Conservation (phyloP, 2,329 filamentous ascomycete genomes). For the Claviceps maximensis region DNA sequence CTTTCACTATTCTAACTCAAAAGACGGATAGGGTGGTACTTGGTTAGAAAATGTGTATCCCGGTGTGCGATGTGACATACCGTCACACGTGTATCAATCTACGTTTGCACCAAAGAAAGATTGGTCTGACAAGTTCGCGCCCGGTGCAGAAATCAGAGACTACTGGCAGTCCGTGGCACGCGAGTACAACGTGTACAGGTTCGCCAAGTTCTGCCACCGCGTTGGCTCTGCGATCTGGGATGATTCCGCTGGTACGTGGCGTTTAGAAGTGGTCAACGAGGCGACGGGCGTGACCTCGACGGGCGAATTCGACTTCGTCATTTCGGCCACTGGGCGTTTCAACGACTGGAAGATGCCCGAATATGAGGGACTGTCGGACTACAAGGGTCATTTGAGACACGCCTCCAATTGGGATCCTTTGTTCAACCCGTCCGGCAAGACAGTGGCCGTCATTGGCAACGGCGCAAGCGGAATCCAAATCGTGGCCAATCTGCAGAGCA, state of each 20-base stretch:
- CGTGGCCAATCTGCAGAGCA: conserved; percentile 37
- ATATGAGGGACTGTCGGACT: conserved; percentile 43
- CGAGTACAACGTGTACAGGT: conserved; percentile 51
- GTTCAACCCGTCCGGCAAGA: conserved; percentile 35
- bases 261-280: conserved; percentile 25
- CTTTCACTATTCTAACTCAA: background rate
- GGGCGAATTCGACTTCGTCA: conserved; percentile 44
- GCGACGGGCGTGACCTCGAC: conserved; percentile 20
- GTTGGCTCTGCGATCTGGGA: conserved; percentile 46
- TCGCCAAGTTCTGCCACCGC: conserved; percentile 39
- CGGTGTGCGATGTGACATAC: conserved; percentile 55
- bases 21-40: conserved; percentile 30
- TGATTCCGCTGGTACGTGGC: conserved; percentile 39
- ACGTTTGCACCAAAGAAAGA: conserved; percentile 54
- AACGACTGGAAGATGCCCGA: conserved; percentile 51
- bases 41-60: conserved; percentile 48
- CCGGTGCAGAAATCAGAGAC: conserved; percentile 50
- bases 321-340: conserved; percentile 52
- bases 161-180: conserved; percentile 52
- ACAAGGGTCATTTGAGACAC: conserved; percentile 42
- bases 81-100: conserved; percentile 56
- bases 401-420: conserved; percentile 45
- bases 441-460: conserved; percentile 48
- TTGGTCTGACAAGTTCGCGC: conserved; percentile 57
- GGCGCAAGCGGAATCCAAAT: conserved; percentile 48